Evolutionary conservation across 1,284 basidiomycete species (phyloP).

Genomic region (Coniferiporia sulphurascens): DNA sequence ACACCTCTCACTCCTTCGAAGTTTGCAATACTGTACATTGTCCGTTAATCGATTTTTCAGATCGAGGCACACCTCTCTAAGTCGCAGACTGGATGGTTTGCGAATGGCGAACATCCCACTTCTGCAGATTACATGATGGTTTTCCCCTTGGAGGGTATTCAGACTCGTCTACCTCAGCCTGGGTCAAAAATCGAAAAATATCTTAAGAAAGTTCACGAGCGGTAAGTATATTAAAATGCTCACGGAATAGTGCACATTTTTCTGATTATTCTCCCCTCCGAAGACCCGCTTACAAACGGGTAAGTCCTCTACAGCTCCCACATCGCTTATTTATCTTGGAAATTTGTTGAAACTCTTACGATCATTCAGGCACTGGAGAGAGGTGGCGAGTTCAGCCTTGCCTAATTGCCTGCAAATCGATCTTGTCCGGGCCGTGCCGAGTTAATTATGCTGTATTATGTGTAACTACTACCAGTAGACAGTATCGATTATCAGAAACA

Average conservation of each 20-base stretch:
- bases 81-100: slow-evolving; percentile 31
- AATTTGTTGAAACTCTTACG: neutral
- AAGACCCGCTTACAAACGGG: slow-evolving; percentile 29
- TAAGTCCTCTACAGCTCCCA: slow-evolving; percentile 15
- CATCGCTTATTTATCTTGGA: neutral
- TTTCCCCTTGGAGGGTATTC: slow-evolving; percentile 31
- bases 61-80: slow-evolving; percentile 35
- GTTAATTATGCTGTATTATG: neutral
- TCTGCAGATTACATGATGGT: slow-evolving; percentile 40
- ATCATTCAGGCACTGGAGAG: slow-evolving; percentile 12
- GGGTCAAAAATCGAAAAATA: slow-evolving; percentile 29
- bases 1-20: neutral
- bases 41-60: slow-evolving; percentile 19
- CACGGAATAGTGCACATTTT: neutral
- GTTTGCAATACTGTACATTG: slow-evolving; percentile 8
- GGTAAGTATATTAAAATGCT: slow-evolving; percentile 23
- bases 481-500: too few species aligned
- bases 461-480: too few species aligned
- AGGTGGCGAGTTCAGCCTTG: slow-evolving; percentile 9
- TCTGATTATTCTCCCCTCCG: neutral
- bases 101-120: slow-evolving; percentile 34
- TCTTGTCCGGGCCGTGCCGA: neutral
- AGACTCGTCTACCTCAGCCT: slow-evolving; percentile 13
- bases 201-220: slow-evolving; percentile 29
- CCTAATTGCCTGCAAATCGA: neutral